Conservation (phyloP, 2,329 filamentous ascomycete genomes). For the Blastomyces percursus region DNA sequence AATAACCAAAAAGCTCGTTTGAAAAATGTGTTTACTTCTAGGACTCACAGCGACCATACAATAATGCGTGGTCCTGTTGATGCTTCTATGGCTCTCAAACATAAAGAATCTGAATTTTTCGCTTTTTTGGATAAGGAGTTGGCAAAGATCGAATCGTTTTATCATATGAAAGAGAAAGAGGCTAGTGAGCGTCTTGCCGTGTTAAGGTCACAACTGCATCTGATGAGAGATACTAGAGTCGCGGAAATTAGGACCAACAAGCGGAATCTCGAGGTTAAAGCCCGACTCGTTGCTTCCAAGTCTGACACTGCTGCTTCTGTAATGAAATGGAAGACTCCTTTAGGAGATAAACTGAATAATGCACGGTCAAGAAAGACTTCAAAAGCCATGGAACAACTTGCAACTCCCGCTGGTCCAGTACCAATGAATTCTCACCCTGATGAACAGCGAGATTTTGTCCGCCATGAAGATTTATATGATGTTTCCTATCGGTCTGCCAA, state of each 20-base stretch:
- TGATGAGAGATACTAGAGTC: slow-evolving; percentile 77
- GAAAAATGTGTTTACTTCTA: slow-evolving; percentile 29
- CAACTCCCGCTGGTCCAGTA: slow-evolving; percentile 30
- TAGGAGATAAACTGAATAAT: slow-evolving; percentile 36
- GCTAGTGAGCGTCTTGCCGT: slow-evolving; percentile 59
- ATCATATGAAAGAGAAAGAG: slow-evolving; percentile 76
- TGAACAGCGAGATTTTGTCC: slow-evolving; percentile 40
- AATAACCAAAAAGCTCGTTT: slow-evolving; percentile 25
- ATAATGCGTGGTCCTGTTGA: slow-evolving; percentile 43
- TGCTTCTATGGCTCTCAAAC: slow-evolving; percentile 54
- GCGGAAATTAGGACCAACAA: slow-evolving; percentile 54
- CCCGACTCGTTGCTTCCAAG: neutral
- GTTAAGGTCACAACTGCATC: slow-evolving; percentile 74
- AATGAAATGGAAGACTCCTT: slow-evolving; percentile 28
- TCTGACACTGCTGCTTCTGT: slow-evolving; percentile 18
- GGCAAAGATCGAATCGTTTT: slow-evolving; percentile 85
- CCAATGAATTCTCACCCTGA: slow-evolving; percentile 22
- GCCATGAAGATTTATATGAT: slow-evolving; percentile 41
- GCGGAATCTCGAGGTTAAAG: slow-evolving; percentile 21
- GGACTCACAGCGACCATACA: slow-evolving; percentile 28
- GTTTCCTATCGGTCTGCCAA: slow-evolving; percentile 83
- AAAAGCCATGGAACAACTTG: slow-evolving; percentile 37
- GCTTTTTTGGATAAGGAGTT: slow-evolving; percentile 72
- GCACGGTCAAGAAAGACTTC: slow-evolving; percentile 45
- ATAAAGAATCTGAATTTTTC: slow-evolving; percentile 75